These are phyloP conservation scores for Trichoderma simmonsii DNA, from an alignment of 2,329 filamentous ascomycete species.

Conservation along the genomic window DNA sequence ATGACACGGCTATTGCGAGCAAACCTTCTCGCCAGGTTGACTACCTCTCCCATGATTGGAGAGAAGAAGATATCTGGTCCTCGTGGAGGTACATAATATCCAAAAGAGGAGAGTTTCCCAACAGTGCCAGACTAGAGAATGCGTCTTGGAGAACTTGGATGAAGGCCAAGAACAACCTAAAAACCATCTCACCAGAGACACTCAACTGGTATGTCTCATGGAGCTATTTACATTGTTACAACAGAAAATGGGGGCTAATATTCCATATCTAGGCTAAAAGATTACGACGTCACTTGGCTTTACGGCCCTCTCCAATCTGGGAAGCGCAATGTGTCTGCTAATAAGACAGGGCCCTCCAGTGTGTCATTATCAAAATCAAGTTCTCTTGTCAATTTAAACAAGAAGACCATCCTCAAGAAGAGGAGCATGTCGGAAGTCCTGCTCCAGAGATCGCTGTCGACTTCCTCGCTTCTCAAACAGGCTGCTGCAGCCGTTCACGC, in stretches of 20 bases:
- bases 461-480: slow-evolving; percentile 85
- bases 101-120: slow-evolving; percentile 73
- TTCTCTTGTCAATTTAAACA: slow-evolving; percentile 63
- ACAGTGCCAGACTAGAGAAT: slow-evolving; percentile 83
- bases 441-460: slow-evolving; percentile 82
- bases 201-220: slow-evolving; percentile 72
- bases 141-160: slow-evolving; percentile 97
- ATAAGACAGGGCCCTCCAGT: slow-evolving; percentile 41
- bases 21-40: slow-evolving; percentile 88
- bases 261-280: slow-evolving; percentile 71
- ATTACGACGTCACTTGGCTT: slow-evolving; percentile 95
- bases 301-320: slow-evolving; percentile 88
- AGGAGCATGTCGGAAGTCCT: slow-evolving; percentile 94
- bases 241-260: slow-evolving; percentile 26
- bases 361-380: slow-evolving; percentile 49
- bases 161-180: slow-evolving; percentile 82
- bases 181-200: slow-evolving; percentile 84
- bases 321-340: slow-evolving; percentile 50
- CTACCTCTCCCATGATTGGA: slow-evolving; percentile 90
- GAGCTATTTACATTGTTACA: not conserved
- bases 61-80: slow-evolving; percentile 94
- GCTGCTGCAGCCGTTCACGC: slow-evolving; percentile 83
- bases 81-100: slow-evolving; percentile 93
- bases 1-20: slow-evolving; percentile 72
- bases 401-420: slow-evolving; percentile 95